Conservation (phyloP, 768 basidiomycete species). For the Artomyces pyxidatus region DNA sequence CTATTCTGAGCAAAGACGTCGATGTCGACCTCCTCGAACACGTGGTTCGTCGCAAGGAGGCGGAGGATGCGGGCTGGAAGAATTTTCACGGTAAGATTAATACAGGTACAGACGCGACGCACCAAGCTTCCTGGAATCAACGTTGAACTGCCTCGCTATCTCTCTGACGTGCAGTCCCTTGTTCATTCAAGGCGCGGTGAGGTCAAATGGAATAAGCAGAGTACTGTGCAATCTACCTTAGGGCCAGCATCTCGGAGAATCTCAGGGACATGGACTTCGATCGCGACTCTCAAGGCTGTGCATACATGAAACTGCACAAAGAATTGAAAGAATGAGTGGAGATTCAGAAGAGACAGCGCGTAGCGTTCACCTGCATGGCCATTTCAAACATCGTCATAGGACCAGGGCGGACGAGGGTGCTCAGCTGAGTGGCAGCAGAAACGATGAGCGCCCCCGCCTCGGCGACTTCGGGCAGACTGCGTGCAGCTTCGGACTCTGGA, state of each 20-base stretch:
- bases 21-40: constrained; percentile 21
- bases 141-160: constrained; percentile 25
- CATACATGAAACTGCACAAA: too few relatives aligned
- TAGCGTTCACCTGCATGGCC: constrained; percentile 6
- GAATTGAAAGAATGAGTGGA: too few relatives aligned
- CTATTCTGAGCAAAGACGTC: constrained; percentile 24
- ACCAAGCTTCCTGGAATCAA: constrained; percentile 30
- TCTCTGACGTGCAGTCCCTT: constrained; percentile 32
- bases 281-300: not conserved
- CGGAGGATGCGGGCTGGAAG: constrained; percentile 20
- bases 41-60: constrained; percentile 21
- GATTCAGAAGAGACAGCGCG: not conserved
- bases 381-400: constrained; percentile 14
- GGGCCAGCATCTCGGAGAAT: constrained; percentile 1
- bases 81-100: not conserved
- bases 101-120: not conserved
- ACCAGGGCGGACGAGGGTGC: constrained; percentile 23
- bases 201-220: not conserved
- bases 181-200: too few relatives aligned
- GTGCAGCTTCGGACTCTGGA: constrained; percentile 23
- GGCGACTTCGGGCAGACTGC: constrained; percentile 21
- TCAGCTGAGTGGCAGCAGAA: constrained; percentile 28
- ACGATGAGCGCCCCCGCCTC: constrained; percentile 24
- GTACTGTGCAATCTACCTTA: not conserved
- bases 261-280: not conserved